Percentiles rank a stretch among this genome's conserved stretches.
phyloP scores from a whole-genome alignment of 306 rosid genomes.

The Fragaria vesca region DNA sequence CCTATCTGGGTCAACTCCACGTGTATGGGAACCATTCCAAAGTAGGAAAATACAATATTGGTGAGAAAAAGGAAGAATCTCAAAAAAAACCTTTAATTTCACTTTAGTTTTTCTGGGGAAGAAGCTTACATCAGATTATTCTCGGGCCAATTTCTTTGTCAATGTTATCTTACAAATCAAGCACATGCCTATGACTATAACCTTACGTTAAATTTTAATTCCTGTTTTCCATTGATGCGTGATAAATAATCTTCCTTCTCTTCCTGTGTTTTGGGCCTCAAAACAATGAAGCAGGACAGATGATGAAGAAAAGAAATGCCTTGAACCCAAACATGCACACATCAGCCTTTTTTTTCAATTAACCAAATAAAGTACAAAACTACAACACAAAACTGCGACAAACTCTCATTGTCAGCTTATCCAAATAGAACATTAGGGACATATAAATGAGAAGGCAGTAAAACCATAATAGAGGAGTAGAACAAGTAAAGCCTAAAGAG shows the following conservation, averaged over 20 bases:
- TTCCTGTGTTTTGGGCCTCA: conserved; percentile 21
- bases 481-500: no score
- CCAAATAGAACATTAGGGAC: no score
- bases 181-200: conserved; percentile 41
- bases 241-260: conserved; percentile 22
- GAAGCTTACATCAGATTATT: conserved; percentile 15
- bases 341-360: conserved; percentile 9
- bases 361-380: not conserved
- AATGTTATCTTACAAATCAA: conserved; percentile 19
- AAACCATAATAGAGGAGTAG: no score
- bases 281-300: conserved; percentile 18
- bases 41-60: not conserved
- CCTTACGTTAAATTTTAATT: not conserved
- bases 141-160: conserved; percentile 15
- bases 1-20: conserved; percentile 30
- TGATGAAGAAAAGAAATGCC: conserved; percentile 8
- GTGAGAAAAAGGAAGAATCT: conserved; percentile 11
- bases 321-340: conserved; percentile 1
- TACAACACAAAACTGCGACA: no score
- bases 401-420: no score
- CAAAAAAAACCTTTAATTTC: conserved; percentile 9
- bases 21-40: conserved; percentile 12
- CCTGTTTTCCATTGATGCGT: no score
- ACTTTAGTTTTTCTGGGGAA: conserved; percentile 21
- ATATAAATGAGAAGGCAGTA: no score